A percentile compares a stretch with the other conserved stretches of the same genome.
These are phyloP conservation scores for Candida namnaoensis DNA, from an alignment of 805 yeast genomes.

Conservation along the genomic window DNA sequence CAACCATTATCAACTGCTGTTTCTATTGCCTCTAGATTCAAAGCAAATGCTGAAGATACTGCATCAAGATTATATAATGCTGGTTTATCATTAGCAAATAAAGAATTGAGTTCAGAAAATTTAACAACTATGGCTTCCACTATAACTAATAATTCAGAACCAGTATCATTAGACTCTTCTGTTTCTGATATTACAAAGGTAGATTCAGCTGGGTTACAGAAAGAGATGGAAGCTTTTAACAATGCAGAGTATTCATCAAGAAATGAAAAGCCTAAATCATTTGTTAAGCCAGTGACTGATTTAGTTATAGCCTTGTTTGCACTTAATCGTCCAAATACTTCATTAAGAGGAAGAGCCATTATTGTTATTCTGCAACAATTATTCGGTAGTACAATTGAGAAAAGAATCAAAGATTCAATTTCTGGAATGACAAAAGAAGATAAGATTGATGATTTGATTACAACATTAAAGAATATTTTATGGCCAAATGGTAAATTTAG, in stretches of 20 bases:
- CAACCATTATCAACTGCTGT: constrained; percentile 1
- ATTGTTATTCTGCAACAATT: constrained; percentile 77
- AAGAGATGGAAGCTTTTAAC: constrained; percentile 39
- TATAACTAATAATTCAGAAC: not conserved
- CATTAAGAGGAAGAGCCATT: constrained; percentile 83
- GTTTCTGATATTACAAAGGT: not conserved
- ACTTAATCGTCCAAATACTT: constrained; percentile 51
- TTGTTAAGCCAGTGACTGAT: constrained; percentile 79
- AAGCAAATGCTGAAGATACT: not conserved
- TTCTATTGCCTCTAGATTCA: not conserved
- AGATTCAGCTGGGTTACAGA: constrained; percentile 39
- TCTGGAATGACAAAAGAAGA: constrained; percentile 32
- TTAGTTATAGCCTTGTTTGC: constrained; percentile 63
- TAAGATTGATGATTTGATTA: constrained; percentile 32
- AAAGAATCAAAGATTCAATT: constrained; percentile 30
- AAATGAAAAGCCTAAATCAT: constrained; percentile 29
- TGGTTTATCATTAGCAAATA: not conserved
- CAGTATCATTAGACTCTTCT: constrained; percentile 2
- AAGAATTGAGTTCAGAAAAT: not conserved
- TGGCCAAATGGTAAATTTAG: constrained; percentile 51
- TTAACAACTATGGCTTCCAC: constrained; percentile 5
- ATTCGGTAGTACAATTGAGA: constrained; percentile 82
- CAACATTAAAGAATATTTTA: constrained; percentile 18
- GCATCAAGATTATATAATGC: not conserved
- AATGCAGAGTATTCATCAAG: not conserved